Percentiles rank a stretch among this genome's conserved stretches.
Conservation (phyloP, 768 basidiomycete genomes). For the Lactifluus hygrophoroides region DNA sequence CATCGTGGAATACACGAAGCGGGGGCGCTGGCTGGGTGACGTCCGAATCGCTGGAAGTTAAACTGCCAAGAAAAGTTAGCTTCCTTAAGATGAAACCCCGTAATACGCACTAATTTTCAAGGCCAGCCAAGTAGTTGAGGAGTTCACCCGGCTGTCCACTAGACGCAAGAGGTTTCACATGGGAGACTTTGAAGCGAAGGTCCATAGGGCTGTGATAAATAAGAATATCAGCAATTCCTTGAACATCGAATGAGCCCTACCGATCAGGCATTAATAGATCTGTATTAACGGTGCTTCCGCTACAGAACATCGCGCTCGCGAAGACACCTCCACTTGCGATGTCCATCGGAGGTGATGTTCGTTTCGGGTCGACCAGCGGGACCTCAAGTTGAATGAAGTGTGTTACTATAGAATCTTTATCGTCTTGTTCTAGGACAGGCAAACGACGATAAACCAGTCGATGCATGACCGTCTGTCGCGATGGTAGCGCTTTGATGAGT, state of each 20-base stretch:
- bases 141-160: constrained; percentile 36
- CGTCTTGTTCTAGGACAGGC: not conserved
- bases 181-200: constrained; percentile 39
- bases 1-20: constrained; percentile 31
- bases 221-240: not conserved
- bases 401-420: not conserved
- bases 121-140: constrained; percentile 32
- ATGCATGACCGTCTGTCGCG: constrained; percentile 13
- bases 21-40: constrained; percentile 41
- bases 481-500: constrained; percentile 11
- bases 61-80: constrained; percentile 26
- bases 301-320: not conserved
- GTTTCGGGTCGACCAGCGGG: constrained; percentile 2
- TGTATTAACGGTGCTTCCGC: constrained; percentile 3
- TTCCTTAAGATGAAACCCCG: not conserved
- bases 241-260: not conserved
- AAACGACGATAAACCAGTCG: constrained; percentile 16
- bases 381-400: constrained; percentile 15
- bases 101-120: constrained; percentile 38
- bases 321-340: not conserved
- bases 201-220: constrained; percentile 32
- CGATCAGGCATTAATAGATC: constrained; percentile 17
- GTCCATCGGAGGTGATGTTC: not conserved
- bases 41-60: constrained; percentile 25
- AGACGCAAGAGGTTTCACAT: constrained; percentile 25